These are phyloP conservation scores for Teratosphaeria destructans DNA, from an alignment of 2,329 filamentous ascomycete genomes.

Conservation along the genomic window DNA sequence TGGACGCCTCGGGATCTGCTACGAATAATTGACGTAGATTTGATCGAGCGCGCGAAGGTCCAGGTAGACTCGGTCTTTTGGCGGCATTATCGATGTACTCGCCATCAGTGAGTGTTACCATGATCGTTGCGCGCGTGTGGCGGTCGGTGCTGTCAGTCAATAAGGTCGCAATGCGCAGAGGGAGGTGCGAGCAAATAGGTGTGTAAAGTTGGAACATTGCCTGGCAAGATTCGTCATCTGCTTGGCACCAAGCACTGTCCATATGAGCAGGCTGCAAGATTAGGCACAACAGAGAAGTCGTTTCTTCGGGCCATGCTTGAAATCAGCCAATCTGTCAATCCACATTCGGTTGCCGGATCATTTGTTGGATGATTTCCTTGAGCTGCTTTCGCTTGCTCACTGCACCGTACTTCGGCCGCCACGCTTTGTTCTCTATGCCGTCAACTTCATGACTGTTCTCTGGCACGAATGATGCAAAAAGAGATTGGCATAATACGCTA, in stretches of 20 bases:
- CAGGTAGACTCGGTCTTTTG: background rate
- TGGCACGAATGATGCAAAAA: no score
- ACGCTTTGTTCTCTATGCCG: no score
- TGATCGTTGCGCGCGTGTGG: background rate
- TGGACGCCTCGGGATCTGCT: background rate
- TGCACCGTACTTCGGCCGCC: no score
- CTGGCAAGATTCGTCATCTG: background rate
- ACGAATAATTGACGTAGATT: background rate
- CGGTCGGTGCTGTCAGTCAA: background rate
- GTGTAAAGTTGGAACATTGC: background rate
- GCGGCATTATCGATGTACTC: background rate
- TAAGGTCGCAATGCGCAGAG: background rate
- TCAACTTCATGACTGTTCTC: no score
- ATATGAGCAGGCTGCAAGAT: no score
- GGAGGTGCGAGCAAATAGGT: background rate
- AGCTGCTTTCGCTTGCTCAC: no score
- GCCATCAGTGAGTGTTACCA: background rate
- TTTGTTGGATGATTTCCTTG: no score
- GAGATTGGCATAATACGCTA: no score
- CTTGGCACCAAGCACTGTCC: background rate
- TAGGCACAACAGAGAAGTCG: no score
- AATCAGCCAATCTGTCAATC: no score
- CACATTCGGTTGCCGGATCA: no score
- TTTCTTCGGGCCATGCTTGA: no score
- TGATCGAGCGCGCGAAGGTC: background rate